Percentiles rank a stretch among this genome's conserved stretches.
phyloP scores from a whole-genome alignment of 257 asterid species.

The Solanum piurae region DNA sequence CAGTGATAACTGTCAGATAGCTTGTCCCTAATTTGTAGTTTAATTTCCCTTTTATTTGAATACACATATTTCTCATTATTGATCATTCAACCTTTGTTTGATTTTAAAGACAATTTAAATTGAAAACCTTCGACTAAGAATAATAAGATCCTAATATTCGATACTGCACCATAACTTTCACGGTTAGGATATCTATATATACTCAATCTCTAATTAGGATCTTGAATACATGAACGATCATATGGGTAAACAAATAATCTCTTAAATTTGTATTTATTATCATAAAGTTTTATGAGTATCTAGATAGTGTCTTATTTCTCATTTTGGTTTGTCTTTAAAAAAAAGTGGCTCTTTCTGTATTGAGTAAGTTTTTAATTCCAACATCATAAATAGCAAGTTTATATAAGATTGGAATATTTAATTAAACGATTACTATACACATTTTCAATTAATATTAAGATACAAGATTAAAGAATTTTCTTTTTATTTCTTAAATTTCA shows the following conservation, averaged over 20 bases:
- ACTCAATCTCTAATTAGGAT: neutral
- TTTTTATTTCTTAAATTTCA: too few relatives aligned
- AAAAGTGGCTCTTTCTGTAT: too few relatives aligned
- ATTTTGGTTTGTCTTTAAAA: too few relatives aligned
- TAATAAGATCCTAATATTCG: neutral
- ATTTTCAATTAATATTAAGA: too few relatives aligned
- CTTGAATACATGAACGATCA: neutral
- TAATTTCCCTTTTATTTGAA: neutral
- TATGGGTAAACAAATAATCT: neutral
- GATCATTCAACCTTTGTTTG: neutral
- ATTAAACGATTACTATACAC: too few relatives aligned
- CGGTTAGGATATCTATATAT: neutral
- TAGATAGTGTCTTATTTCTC: too few relatives aligned
- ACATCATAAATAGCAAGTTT: too few relatives aligned
- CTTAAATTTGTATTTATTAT: neutral
- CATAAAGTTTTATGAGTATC: neutral
- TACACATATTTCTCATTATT: neutral
- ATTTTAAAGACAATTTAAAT: too few relatives aligned
- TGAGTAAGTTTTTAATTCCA: too few relatives aligned
- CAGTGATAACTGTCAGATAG: neutral
- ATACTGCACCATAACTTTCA: neutral
- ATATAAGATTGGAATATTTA: too few relatives aligned
- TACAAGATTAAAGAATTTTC: too few relatives aligned
- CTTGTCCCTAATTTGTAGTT: accelerated
- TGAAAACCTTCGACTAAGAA: too few relatives aligned